Percentiles rank a stretch among this genome's conserved stretches.
Evolutionary conservation across 441 rosid species (phyloP).

Genomic region (Populus hybrid): DNA sequence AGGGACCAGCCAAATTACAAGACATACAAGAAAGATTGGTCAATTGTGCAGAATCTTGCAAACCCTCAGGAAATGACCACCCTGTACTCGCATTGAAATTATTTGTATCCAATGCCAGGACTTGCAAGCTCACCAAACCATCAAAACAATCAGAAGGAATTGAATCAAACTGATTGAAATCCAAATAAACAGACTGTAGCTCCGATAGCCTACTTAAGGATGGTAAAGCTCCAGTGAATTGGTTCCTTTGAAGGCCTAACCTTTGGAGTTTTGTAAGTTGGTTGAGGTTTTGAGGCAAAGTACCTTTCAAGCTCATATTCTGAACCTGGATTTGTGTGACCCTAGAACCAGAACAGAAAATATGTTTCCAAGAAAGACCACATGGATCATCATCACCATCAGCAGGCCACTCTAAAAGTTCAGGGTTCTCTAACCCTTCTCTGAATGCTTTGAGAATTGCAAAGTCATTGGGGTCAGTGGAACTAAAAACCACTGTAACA

Average conservation of each 20-base stretch:
- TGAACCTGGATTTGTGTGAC: constrained; percentile 69
- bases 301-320: constrained; percentile 49
- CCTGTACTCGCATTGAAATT: constrained; percentile 50
- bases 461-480: constrained; percentile 49
- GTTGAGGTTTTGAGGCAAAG: constrained; percentile 58
- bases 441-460: constrained; percentile 52
- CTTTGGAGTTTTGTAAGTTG: constrained; percentile 43
- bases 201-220: constrained; percentile 49
- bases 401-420: constrained; percentile 63
- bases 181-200: constrained; percentile 47
- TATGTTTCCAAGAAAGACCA: constrained; percentile 58
- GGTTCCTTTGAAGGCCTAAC: constrained; percentile 60
- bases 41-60: constrained; percentile 52
- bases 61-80: constrained; percentile 51
- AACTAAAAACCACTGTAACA: constrained; percentile 28
- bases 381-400: constrained; percentile 59
- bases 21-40: constrained; percentile 53
- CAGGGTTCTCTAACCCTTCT: constrained; percentile 61
- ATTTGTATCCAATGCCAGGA: constrained; percentile 62
- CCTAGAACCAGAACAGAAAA: constrained; percentile 42
- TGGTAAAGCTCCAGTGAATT: constrained; percentile 56
- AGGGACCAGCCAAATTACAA: constrained; percentile 58
- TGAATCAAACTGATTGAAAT: constrained; percentile 54
- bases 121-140: constrained; percentile 48
- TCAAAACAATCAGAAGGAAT: constrained; percentile 58